Evolutionary conservation across 306 rosid species (phyloP), one percentile per base, ranked within the genome.

Genomic region (Glycine tomentella): DNA sequence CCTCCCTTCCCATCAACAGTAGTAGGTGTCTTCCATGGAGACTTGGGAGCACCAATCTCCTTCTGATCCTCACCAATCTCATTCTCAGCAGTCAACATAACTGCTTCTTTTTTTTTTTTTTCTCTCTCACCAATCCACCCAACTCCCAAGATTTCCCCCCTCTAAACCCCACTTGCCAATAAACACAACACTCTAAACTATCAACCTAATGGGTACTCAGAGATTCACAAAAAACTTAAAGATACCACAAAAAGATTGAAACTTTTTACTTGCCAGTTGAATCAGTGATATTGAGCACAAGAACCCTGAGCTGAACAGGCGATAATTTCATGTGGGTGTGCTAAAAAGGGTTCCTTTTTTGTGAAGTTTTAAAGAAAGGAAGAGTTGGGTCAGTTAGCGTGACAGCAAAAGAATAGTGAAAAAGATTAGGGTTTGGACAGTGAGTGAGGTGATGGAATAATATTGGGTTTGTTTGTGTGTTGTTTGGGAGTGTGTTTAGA

Each of bases 21-120:
- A 25, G 31, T 52, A 4, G 91, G 93, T 16, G 93, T 91, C 86
- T 90, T 95, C 98, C 98, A 95, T 2, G 99, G 94, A 8, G 97
- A 91, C 88, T 87, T 91, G 11, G 94, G 95, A 17, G 75, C 97
- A 82, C 59, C 84, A 59, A 74, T 67, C 72, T 87, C 97, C 84
- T 84, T 92, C 76, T 72, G 86, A 84, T 82, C 85, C 66, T 84
- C 90, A 59, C 79, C 73, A 88, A 79, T 83, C 79, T 92, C 94
- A 84, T 76, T 88, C 9, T 93, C 99, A 70, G 86, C 96, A 91
- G 78, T 89, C 83, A 91, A 90, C 96, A 95, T 93, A 75, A 78
- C 88, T 84, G 51, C 40, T 55, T 83, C 2, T 25, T 25, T 25
- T 25, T 80, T 8, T 46, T 56, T 61, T 71, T 82, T 82, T 82